phyloP scores from a whole-genome alignment of 768 basidiomycete genomes.

The Thelephora aurantiotincta region DNA sequence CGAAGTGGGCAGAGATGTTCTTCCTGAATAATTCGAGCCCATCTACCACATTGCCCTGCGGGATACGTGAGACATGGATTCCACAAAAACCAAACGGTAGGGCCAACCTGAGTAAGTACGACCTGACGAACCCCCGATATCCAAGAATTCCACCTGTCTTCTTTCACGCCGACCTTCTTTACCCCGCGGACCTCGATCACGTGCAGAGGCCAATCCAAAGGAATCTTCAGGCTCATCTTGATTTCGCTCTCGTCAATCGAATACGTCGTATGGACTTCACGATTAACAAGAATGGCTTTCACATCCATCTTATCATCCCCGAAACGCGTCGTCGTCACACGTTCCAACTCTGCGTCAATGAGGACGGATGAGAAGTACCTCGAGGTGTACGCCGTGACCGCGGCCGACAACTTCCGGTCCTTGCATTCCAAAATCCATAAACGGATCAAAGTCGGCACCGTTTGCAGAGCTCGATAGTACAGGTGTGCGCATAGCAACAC shows the following conservation, averaged over 20 bases:
- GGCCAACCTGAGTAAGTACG: slow-evolving; percentile 69
- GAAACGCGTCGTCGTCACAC: slow-evolving; percentile 43
- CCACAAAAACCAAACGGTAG: background rate
- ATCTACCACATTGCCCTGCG: slow-evolving; percentile 88
- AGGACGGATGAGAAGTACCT: slow-evolving; percentile 82
- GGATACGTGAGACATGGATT: background rate
- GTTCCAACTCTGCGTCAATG: slow-evolving; percentile 69
- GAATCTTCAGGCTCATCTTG: slow-evolving; percentile 78
- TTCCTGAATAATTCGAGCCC: slow-evolving; percentile 84
- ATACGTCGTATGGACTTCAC: slow-evolving; percentile 78
- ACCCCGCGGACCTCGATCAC: slow-evolving; percentile 80
- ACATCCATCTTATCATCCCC: slow-evolving; percentile 68
- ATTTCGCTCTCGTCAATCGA: slow-evolving; percentile 87
- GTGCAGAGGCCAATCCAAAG: slow-evolving; percentile 82
- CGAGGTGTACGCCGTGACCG: slow-evolving; percentile 68
- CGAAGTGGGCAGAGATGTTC: slow-evolving; percentile 86
- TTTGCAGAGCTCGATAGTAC: slow-evolving; percentile 76
- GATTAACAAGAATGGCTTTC: slow-evolving; percentile 56
- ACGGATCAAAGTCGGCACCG: slow-evolving; percentile 75
- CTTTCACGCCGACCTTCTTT: slow-evolving; percentile 75
- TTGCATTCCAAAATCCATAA: slow-evolving; percentile 79
- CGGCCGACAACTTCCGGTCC: slow-evolving; percentile 73
- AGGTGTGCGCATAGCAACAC: slow-evolving; percentile 72
- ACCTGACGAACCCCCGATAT: slow-evolving; percentile 84
- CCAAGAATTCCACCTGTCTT: slow-evolving; percentile 89